Evolutionary conservation across 2,329 filamentous ascomycete genomes (phyloP), one percentile per base, ranked within the genome.

Genomic region (Arthrocladium fulminans): DNA sequence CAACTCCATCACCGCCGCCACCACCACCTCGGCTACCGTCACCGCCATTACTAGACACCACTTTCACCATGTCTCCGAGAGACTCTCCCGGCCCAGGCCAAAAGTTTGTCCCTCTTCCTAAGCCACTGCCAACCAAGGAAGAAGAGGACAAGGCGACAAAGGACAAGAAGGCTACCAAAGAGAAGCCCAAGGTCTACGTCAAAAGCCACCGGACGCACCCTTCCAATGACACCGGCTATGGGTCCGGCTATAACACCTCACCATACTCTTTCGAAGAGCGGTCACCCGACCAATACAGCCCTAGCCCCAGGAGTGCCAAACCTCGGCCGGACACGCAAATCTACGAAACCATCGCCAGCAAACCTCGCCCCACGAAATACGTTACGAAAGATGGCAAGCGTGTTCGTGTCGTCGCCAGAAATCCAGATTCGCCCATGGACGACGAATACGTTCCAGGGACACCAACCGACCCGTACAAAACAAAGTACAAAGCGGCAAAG

Each of bases 191-290:
- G 23, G 19, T 29, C 8, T 8, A 38, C 12, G 34, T 38, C 2
- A n/a, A 17, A 19, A 15, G 3, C 5, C 44, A 47, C n/a, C 38
- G 19, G 23, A 5, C 32, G 23, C 3, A 7, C 19, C 13, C n/a
- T 19, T 47, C 44, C 23, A 25, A 38, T 4, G 44, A 47, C 44
- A 47, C 44, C 7, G 44, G 44, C 8, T 39, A 47, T 19, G 44
- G 20, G 3, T 38, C 44, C 15, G 44, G 41, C 24, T n/a, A n/a
- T n/a, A 30, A 19, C 24, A 32, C 20, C 34, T 47, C 44, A 34
- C 44, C 44, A n/a, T 47, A 19, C 17, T 47, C 44, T n/a, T 3
- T 47, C 10, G 44, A 47, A 47, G 44, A 47, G 10, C 29, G 44
- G 25, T 47, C 44, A 29, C 44, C 44, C 15, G 32, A 38, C n/a